Evolutionary conservation across 768 basidiomycete genomes (phyloP).

Genomic region (Lactarius trivialis): DNA sequence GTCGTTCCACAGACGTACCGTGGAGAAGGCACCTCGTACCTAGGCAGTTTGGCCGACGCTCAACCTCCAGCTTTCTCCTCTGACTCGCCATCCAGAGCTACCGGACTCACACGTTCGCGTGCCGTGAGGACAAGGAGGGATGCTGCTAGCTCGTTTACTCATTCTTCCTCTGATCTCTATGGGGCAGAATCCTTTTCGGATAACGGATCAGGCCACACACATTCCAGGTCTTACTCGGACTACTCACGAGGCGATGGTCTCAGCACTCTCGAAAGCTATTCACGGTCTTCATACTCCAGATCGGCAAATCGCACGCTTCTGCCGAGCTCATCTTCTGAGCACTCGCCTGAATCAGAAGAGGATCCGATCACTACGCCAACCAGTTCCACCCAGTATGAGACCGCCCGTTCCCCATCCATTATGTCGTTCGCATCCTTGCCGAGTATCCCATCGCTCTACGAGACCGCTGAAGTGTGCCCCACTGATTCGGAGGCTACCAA

Average conservation of each 20-base stretch:
- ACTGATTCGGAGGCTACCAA: constrained; percentile 26
- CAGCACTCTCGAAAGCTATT: constrained; percentile 22
- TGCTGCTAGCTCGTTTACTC: constrained; percentile 37
- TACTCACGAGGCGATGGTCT: constrained; percentile 22
- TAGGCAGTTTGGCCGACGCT: background rate
- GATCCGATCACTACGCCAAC: constrained; percentile 25
- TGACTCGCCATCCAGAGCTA: constrained; percentile 35
- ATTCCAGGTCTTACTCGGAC: constrained; percentile 27
- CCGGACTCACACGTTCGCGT: constrained; percentile 47
- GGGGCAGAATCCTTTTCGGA: constrained; percentile 44
- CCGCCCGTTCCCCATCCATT: constrained; percentile 38
- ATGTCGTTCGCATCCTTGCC: constrained; percentile 53
- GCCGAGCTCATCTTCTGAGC: constrained; percentile 31
- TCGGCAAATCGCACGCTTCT: constrained; percentile 24
- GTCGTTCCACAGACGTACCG: constrained; percentile 16
- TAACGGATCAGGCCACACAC: constrained; percentile 35
- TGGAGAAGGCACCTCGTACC: background rate
- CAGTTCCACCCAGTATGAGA: constrained; percentile 35
- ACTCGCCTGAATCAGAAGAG: constrained; percentile 28
- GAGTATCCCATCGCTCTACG: constrained; percentile 47
- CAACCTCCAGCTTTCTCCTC: constrained; percentile 38
- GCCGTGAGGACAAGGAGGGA: constrained; percentile 47
- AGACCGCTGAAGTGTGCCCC: constrained; percentile 30
- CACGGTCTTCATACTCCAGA: constrained; percentile 17
- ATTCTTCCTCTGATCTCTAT: constrained; percentile 35